phyloP scores from a whole-genome alignment of 2,329 filamentous ascomycete genomes.

The Fonsecaea nubica region DNA sequence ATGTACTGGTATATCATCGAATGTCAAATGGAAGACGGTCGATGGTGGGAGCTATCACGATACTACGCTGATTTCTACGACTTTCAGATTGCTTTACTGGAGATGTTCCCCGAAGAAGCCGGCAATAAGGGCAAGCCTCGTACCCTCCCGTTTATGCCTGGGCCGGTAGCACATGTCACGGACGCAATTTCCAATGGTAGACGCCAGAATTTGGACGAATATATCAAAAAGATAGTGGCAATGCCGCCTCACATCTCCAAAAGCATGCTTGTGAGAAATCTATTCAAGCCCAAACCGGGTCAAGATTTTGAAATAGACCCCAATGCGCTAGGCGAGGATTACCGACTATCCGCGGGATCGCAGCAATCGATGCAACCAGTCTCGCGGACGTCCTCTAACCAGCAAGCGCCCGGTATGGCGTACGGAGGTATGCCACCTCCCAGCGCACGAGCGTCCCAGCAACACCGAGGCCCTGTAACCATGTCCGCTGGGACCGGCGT shows the following conservation, averaged over 20 bases:
- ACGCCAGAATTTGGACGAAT: slow-evolving; percentile 90
- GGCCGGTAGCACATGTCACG: slow-evolving; percentile 96
- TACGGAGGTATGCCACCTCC: slow-evolving; percentile 60
- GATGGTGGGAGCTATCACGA: slow-evolving; percentile 89
- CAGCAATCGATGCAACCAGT: slow-evolving; percentile 71
- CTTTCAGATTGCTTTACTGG: slow-evolving; percentile 93
- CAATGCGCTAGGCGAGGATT: slow-evolving; percentile 69
- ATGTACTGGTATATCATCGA: slow-evolving; percentile 99
- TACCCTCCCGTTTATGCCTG: slow-evolving; percentile 94
- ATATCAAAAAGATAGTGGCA: slow-evolving; percentile 87
- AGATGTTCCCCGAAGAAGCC: slow-evolving; percentile 88
- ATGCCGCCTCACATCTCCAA: slow-evolving; percentile 84
- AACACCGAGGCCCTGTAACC: slow-evolving; percentile 49
- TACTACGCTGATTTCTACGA: slow-evolving; percentile 99
- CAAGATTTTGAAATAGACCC: slow-evolving; percentile 88
- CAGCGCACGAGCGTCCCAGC: slow-evolving; percentile 48
- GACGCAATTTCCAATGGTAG: slow-evolving; percentile 94
- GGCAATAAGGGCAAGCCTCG: slow-evolving; percentile 83
- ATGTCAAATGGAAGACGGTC: slow-evolving; percentile 84
- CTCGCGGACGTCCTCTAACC: slow-evolving; percentile 69
- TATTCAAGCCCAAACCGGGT: slow-evolving; percentile 87
- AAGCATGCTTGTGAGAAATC: slow-evolving; percentile 82
- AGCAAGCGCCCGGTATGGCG: slow-evolving; percentile 63
- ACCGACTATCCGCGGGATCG: slow-evolving; percentile 74
- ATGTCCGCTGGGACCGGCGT: slow-evolving; percentile 40